phyloP scores from a whole-genome alignment of 106 monocot genomes.

The Allium cepa region DNA sequence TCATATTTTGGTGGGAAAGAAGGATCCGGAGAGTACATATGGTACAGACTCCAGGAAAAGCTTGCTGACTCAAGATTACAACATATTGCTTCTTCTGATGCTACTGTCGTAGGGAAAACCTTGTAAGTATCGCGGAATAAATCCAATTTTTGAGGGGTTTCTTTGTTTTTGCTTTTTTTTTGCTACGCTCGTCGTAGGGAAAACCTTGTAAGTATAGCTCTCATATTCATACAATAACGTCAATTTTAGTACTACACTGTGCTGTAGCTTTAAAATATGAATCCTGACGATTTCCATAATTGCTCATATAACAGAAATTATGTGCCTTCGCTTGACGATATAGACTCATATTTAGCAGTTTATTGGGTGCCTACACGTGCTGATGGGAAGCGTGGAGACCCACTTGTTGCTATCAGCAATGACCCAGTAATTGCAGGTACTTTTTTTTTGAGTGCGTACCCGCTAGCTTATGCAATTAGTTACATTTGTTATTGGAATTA shows the following conservation, averaged over 20 bases:
- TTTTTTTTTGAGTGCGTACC: neutral
- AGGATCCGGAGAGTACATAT: conserved; percentile 61
- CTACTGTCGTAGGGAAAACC: conserved; percentile 47
- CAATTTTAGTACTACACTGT: too few species aligned
- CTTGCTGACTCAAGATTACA: conserved; percentile 25
- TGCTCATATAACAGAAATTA: conserved; percentile 45
- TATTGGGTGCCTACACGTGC: conserved; percentile 79
- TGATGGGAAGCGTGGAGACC: conserved; percentile 74
- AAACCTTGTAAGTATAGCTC: too few species aligned
- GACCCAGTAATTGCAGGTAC: conserved; percentile 83
- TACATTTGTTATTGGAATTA: too few species aligned
- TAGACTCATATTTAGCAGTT: conserved; percentile 67
- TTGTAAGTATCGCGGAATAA: conserved; percentile 30
- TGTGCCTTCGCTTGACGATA: conserved; percentile 79
- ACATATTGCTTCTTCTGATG: conserved; percentile 16
- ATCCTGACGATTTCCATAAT: conserved; percentile 2
- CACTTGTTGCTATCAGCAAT: conserved; percentile 47
- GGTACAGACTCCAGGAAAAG: conserved; percentile 75
- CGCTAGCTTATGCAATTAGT: too few species aligned
- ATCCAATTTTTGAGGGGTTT: too few species aligned
- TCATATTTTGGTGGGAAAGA: conserved; percentile 91
- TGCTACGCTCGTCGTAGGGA: too few species aligned
- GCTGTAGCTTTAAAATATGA: too few species aligned
- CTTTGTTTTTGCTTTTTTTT: too few species aligned
- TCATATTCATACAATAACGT: too few species aligned